Conservation (phyloP, 225 moss, liverwort and hornwort species). For the Bryum argenteum region DNA sequence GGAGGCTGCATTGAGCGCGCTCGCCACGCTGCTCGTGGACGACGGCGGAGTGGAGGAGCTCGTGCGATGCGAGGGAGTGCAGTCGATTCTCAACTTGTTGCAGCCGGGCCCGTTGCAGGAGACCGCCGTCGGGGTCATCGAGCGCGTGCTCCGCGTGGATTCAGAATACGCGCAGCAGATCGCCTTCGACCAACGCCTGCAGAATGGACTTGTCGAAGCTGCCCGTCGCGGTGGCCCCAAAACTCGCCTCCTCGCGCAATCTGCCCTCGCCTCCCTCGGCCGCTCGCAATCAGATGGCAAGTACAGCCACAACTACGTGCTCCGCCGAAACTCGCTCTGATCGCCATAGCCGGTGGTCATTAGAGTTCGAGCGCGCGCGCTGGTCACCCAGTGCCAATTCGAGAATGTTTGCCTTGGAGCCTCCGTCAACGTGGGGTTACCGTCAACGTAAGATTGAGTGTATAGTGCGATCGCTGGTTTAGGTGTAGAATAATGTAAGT, state of each 20-base stretch:
- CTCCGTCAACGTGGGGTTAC: background rate
- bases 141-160: constrained; percentile 33
- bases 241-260: constrained; percentile 28
- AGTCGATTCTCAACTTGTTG: constrained; percentile 31
- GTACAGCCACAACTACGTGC: too few species aligned
- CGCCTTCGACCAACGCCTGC: constrained; percentile 23
- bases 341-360: background rate
- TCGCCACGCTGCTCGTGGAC: constrained; percentile 37
- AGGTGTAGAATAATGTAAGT: too few species aligned
- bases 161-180: constrained; percentile 20
- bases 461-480: background rate
- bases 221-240: constrained; percentile 13
- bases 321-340: background rate
- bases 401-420: background rate
- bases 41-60: constrained; percentile 34
- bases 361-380: too few species aligned
- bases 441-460: constrained; percentile 1
- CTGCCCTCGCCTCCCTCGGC: constrained; percentile 27
- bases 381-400: too few species aligned
- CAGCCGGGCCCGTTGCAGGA: constrained; percentile 34
- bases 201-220: constrained; percentile 26
- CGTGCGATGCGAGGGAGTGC: constrained; percentile 36
- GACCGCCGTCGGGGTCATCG: constrained; percentile 32
- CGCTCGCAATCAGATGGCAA: background rate
- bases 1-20: constrained; percentile 32